Percentiles rank a stretch among this genome's conserved stretches.
These are phyloP conservation scores for Carpinus fangiana DNA, from an alignment of 306 rosid genomes.

Conservation along the genomic window DNA sequence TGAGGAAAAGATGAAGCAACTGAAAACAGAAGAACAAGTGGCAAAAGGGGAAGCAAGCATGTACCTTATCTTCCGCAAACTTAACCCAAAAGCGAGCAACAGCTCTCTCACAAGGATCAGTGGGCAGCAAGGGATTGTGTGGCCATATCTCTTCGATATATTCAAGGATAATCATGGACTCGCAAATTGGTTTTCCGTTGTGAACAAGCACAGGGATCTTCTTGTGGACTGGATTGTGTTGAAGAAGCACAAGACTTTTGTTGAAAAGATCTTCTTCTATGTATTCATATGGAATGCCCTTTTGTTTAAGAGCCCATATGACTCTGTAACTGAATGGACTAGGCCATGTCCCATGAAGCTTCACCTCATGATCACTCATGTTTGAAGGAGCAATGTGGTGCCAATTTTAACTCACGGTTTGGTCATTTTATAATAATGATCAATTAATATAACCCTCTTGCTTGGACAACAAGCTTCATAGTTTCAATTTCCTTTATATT, in stretches of 20 bases:
- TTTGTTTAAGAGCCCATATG: too few relatives aligned
- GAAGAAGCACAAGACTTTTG: constrained; percentile 42
- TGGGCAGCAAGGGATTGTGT: constrained; percentile 39
- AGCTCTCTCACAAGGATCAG: constrained; percentile 44
- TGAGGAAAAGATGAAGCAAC: too few relatives aligned
- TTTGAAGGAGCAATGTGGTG: neutral
- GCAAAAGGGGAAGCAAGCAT: too few relatives aligned
- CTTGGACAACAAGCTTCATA: neutral
- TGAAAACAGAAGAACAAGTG: too few relatives aligned
- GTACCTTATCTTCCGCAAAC: constrained; percentile 39
- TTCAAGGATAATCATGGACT: constrained; percentile 51
- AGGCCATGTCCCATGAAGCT: too few relatives aligned
- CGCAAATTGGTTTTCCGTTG: constrained; percentile 47
- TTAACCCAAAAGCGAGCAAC: constrained; percentile 50
- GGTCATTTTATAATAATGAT: neutral
- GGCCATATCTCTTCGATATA: constrained; percentile 58
- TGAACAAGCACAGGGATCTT: constrained; percentile 58
- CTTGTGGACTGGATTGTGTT: constrained; percentile 54
- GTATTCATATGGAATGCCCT: too few relatives aligned
- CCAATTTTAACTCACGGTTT: too few relatives aligned
- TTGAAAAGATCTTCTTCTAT: constrained; percentile 53
- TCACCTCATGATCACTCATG: too few relatives aligned
- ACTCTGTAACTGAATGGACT: too few relatives aligned
- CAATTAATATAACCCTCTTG: neutral
- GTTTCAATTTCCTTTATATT: too few relatives aligned